Base-by-base conservation (phyloP, 192 early-diverging fungal species). In the Coemansia sp. region DNA sequence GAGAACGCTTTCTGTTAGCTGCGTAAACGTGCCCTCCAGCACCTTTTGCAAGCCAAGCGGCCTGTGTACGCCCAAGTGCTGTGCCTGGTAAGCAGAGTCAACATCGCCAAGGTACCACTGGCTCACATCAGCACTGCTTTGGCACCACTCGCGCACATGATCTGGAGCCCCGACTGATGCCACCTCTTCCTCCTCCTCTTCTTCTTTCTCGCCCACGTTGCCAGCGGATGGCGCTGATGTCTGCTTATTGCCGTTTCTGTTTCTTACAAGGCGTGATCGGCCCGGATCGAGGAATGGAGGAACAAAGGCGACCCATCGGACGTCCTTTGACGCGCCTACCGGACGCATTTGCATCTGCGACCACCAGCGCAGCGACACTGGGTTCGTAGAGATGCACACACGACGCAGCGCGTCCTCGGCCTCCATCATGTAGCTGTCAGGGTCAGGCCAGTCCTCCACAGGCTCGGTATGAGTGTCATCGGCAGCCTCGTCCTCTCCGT, bases 311-410 rank as follows among this genome's bases (percentile, higher is more conserved):
- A 59, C 58, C 78, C 78, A 81, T 17, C 69, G 73, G 19, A 81
- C 63, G 52, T 81, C 73, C 63, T 81, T 81, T 9, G 78, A 69
- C 5, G 73, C 69, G 38, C 78, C 78, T 11, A 81, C 50, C 14
- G 78, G 78, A 13, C 78, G 73, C 73, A 81, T 81, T 14, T 81
- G 78, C 73, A 81, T 56, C 59, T 71, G 73, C 35, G 69, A 15
- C 78, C 78, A 81, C 78, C 78, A 81, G 40, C 78, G 78, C 65
- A 81, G 66, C 20, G 78, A 61, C 10, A 62, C 29, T 1, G 78
- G 50, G 35, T 36, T 67, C 4, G 78, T 57, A 15, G 60, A 60
- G 48, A 81, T 42, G 56, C 78, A 81, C 20, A 67, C 73, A n/a
- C 78, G 78, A 9, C 78, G 69, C 55, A 81, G 43, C 25, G 73